These are phyloP conservation scores for Naganishia onofrii DNA, from an alignment of 768 basidiomycete genomes.

Conservation along the genomic window DNA sequence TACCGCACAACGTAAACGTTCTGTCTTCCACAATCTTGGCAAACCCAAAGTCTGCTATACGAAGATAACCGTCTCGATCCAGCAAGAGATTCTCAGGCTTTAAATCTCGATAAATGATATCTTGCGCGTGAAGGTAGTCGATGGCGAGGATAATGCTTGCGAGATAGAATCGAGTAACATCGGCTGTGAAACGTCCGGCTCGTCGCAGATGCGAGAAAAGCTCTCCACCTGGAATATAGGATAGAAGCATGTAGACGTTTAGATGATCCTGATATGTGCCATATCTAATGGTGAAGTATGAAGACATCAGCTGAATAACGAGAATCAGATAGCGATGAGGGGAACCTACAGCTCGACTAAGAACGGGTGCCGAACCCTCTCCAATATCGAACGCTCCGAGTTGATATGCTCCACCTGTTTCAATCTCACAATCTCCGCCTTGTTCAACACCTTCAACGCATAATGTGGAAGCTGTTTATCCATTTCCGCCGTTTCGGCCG, in stretches of 20 bases:
- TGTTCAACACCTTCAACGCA: slow-evolving; percentile 53
- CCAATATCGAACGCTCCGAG: slow-evolving; percentile 89
- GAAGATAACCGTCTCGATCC: slow-evolving; percentile 86
- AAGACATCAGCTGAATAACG: too few relatives aligned
- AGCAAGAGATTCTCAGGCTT: slow-evolving; percentile 98
- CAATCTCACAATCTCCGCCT: slow-evolving; percentile 58
- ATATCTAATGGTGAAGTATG: slow-evolving; percentile 33
- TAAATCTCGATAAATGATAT: slow-evolving; percentile 97
- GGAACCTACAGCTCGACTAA: slow-evolving; percentile 85
- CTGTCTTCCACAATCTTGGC: slow-evolving; percentile 96
- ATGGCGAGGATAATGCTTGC: slow-evolving; percentile 93
- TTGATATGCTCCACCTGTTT: slow-evolving; percentile 98
- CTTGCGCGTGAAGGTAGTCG: slow-evolving; percentile 89
- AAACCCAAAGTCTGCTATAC: slow-evolving; percentile 96
- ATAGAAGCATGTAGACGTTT: slow-evolving; percentile 98
- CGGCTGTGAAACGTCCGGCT: slow-evolving; percentile 89
- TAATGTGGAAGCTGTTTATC: slow-evolving; percentile 51
- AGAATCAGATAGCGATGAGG: background rate
- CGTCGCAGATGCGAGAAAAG: slow-evolving; percentile 88
- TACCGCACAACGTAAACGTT: slow-evolving; percentile 89
- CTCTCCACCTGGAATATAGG: slow-evolving; percentile 93
- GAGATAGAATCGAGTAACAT: slow-evolving; percentile 96
- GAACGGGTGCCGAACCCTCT: slow-evolving; percentile 87
- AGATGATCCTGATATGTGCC: slow-evolving; percentile 72
- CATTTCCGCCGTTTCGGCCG: slow-evolving; percentile 42